Evolutionary conservation across 164 flowering plant species (phyloP).

Genomic region (Malania oleifera): DNA sequence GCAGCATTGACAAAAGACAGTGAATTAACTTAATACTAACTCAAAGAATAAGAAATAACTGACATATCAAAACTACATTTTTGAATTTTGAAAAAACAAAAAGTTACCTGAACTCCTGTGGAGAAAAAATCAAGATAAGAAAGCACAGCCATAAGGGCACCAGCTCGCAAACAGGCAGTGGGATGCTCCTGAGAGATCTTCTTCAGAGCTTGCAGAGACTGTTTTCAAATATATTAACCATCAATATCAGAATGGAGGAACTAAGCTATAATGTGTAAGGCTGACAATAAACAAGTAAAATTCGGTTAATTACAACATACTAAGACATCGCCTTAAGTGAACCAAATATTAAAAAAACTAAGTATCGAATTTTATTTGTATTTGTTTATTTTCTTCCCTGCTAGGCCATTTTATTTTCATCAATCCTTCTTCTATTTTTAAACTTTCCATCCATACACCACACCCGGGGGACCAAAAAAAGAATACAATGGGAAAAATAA

Average conservation of each 20-base stretch:
- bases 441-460: too few relatives aligned
- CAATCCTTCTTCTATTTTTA: too few relatives aligned
- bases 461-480: too few relatives aligned
- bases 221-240: constrained; percentile 18
- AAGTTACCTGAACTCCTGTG: constrained; percentile 96
- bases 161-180: constrained; percentile 96
- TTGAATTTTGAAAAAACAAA: background rate
- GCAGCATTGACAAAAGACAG: background rate
- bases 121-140: constrained; percentile 97
- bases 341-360: background rate
- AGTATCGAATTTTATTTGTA: background rate
- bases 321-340: too few relatives aligned
- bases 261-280: background rate
- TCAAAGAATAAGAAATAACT: background rate
- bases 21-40: background rate
- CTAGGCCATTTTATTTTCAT: too few relatives aligned
- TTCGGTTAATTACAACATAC: background rate
- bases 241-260: constrained; percentile 5
- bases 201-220: constrained; percentile 97
- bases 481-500: too few relatives aligned
- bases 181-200: constrained; percentile 99
- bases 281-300: background rate
- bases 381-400: background rate
- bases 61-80: background rate
- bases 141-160: constrained; percentile 98